Conservation (phyloP, 2,329 filamentous ascomycete species). For the Diaporthe vaccinii region DNA sequence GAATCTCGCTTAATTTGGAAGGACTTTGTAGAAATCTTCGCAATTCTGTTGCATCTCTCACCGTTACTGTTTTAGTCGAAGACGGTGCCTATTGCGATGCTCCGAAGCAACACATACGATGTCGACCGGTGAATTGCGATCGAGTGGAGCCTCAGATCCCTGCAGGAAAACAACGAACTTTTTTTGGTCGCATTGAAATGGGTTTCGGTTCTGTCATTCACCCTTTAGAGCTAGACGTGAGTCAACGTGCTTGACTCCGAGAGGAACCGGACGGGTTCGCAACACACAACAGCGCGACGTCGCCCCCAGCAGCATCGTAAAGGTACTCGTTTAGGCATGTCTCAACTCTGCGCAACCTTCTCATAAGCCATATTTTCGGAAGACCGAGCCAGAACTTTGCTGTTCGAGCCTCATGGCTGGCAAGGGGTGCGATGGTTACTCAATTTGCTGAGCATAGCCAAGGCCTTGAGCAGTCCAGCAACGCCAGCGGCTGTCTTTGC, state of each 20-base stretch:
- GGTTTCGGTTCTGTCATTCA: no score
- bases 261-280: neutral
- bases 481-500: neutral
- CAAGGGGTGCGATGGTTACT: neutral
- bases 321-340: neutral
- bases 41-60: neutral
- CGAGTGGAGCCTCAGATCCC: neutral
- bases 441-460: neutral
- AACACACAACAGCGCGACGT: neutral
- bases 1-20: neutral
- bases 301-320: neutral
- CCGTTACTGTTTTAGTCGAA: neutral
- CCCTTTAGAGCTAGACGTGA: neutral
- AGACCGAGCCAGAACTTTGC: neutral
- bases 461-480: neutral
- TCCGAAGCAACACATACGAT: neutral
- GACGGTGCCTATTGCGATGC: neutral
- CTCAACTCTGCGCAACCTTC: neutral
- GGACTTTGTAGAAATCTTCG: neutral
- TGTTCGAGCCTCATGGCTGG: neutral
- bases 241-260: neutral
- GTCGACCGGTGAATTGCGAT: neutral
- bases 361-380: neutral
- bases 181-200: neutral
- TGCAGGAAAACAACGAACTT: neutral